Conservation (phyloP, 768 basidiomycete genomes). For the Leccinum obscurum region DNA sequence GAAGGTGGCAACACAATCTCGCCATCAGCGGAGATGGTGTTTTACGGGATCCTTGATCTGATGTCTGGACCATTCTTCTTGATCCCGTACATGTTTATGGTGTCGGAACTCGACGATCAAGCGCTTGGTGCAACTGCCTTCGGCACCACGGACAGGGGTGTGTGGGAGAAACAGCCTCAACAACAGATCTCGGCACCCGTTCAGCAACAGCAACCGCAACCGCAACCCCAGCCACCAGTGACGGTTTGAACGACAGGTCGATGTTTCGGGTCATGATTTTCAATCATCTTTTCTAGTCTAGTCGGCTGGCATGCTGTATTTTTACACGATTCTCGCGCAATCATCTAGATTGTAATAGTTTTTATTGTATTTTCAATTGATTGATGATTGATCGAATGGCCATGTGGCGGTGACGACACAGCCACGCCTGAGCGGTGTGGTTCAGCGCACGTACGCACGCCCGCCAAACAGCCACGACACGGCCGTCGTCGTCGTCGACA, state of each 20-base stretch:
- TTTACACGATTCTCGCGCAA: neutral
- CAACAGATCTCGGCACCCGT: neutral
- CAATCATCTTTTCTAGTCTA: too few species aligned
- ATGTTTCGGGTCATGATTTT: neutral
- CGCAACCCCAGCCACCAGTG: neutral
- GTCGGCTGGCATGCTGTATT: neutral
- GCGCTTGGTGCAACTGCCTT: conserved; percentile 10
- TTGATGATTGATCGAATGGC: neutral
- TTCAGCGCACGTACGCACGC: conserved; percentile 5
- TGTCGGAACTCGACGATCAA: neutral
- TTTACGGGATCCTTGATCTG: conserved; percentile 50
- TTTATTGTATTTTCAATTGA: neutral
- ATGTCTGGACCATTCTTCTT: conserved; percentile 41
- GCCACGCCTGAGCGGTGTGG: conserved; percentile 19
- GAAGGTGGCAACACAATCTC: conserved; percentile 54
- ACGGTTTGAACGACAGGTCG: neutral
- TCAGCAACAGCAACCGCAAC: neutral
- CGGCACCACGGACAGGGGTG: conserved; percentile 8
- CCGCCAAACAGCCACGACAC: conserved; percentile 4
- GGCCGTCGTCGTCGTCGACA: conserved; percentile 1
- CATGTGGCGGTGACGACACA: conserved; percentile 9
- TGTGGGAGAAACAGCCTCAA: neutral
- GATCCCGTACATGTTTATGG: conserved; percentile 28
- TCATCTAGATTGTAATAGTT: neutral
- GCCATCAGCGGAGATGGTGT: conserved; percentile 53